phyloP scores from a whole-genome alignment of 164 flowering plant genomes.

The Annona squamosa region DNA sequence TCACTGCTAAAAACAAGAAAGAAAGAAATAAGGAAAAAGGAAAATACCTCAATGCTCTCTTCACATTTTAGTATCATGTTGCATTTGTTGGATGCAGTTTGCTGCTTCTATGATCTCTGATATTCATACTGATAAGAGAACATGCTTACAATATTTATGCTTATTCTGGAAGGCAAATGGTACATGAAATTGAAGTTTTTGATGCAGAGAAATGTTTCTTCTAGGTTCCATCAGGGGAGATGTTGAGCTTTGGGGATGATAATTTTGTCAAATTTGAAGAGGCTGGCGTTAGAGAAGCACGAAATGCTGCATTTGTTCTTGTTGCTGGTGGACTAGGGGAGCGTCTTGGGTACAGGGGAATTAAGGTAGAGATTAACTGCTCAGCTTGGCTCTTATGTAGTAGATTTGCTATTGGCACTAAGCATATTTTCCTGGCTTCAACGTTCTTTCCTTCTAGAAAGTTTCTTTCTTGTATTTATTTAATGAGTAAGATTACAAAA shows the following conservation, averaged over 20 bases:
- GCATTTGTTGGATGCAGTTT: background rate
- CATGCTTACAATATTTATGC: background rate
- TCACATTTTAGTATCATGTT: background rate
- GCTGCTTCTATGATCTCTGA: background rate
- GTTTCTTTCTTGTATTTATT: background rate
- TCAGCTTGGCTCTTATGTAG: background rate
- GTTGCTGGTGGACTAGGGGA: constrained; percentile 99
- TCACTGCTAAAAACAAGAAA: background rate
- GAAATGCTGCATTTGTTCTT: constrained; percentile 89
- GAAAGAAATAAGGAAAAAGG: too few species aligned
- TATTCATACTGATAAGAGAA: background rate
- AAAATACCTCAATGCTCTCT: background rate
- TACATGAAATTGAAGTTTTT: background rate
- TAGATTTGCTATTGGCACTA: too few species aligned
- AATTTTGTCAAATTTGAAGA: constrained; percentile 69
- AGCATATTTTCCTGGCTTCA: background rate
- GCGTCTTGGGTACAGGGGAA: constrained; percentile 96
- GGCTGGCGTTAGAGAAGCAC: constrained; percentile 64
- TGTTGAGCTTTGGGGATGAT: constrained; percentile 64
- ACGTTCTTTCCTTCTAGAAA: background rate
- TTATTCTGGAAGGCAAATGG: background rate
- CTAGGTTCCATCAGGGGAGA: constrained; percentile 95
- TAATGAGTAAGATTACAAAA: background rate
- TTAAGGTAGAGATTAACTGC: constrained; percentile 50
- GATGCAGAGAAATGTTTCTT: constrained; percentile 7